Conservation (phyloP, 345 rosid genomes). For the Eucalyptus dawsonii region DNA sequence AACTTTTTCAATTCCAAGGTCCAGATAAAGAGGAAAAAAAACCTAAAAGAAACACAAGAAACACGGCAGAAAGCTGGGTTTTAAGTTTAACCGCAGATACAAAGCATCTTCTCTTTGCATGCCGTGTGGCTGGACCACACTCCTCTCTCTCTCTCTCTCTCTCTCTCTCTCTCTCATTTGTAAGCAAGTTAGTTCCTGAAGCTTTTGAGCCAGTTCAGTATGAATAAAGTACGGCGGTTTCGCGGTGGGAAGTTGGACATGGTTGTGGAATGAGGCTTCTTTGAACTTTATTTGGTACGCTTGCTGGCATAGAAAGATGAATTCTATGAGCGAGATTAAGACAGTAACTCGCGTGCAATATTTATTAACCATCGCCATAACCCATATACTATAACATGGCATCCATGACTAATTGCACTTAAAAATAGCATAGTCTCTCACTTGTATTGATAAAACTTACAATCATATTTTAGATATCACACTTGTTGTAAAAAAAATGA, state of each 20-base stretch:
- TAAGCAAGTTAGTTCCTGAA: neutral
- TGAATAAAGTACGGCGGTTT: neutral
- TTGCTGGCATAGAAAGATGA: neutral
- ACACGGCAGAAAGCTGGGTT: neutral
- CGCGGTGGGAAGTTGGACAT: neutral
- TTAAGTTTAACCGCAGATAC: neutral
- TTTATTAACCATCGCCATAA: neutral
- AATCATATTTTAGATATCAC: neutral
- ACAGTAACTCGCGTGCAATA: neutral
- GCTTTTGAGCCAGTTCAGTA: neutral
- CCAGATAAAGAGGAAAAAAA: neutral
- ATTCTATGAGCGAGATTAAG: neutral
- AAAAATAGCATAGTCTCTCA: neutral
- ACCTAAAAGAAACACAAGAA: neutral
- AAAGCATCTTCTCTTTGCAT: neutral
- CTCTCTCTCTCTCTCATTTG: neutral
- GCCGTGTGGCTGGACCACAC: neutral
- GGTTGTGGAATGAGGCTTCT: neutral
- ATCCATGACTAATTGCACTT: neutral
- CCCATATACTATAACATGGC: too few species aligned
- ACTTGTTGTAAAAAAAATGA: too few species aligned
- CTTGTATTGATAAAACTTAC: neutral
- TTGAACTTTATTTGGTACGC: neutral
- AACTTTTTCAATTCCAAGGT: neutral
- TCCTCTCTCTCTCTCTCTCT: neutral